Evolutionary conservation across 768 basidiomycete species (phyloP).

Genomic region (Chlorophyllum brunneum): DNA sequence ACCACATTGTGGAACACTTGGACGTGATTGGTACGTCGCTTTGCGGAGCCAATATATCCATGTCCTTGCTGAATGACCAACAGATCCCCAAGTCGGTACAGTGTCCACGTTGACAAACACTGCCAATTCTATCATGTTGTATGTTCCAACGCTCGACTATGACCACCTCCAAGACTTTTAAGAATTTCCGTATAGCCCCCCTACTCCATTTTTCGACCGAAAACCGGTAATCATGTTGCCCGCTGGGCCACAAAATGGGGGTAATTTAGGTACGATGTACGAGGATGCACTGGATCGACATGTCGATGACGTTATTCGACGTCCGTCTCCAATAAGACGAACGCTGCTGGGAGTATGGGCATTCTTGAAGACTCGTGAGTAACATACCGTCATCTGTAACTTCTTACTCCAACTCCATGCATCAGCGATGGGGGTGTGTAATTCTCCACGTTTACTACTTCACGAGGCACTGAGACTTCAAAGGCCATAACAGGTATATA

Average conservation of each 20-base stretch:
- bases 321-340: slow-evolving; percentile 54
- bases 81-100: slow-evolving; percentile 72
- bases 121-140: slow-evolving; percentile 77
- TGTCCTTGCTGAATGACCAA: slow-evolving; percentile 5
- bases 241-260: slow-evolving; percentile 28
- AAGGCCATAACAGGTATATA: slow-evolving; percentile 69
- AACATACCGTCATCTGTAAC: not conserved
- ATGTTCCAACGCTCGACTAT: slow-evolving; percentile 3
- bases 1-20: slow-evolving; percentile 80
- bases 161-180: not conserved
- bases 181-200: slow-evolving; percentile 43
- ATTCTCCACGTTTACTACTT: not conserved
- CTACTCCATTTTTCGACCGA: slow-evolving; percentile 63
- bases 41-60: not conserved
- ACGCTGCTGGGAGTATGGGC: slow-evolving; percentile 72
- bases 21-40: slow-evolving; percentile 66
- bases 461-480: not conserved
- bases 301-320: slow-evolving; percentile 70
- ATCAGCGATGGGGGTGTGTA: slow-evolving; percentile 64
- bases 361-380: slow-evolving; percentile 79
- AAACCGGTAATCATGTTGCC: slow-evolving; percentile 60
- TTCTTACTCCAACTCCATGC: not conserved
- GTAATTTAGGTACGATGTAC: slow-evolving; percentile 27
- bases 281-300: slow-evolving; percentile 64
- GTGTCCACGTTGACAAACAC: slow-evolving; percentile 76